A percentile compares a stretch with the other conserved stretches of the same genome.
Evolutionary conservation across 306 rosid genomes (phyloP).

Genomic region (Prinsepia uniflora): DNA sequence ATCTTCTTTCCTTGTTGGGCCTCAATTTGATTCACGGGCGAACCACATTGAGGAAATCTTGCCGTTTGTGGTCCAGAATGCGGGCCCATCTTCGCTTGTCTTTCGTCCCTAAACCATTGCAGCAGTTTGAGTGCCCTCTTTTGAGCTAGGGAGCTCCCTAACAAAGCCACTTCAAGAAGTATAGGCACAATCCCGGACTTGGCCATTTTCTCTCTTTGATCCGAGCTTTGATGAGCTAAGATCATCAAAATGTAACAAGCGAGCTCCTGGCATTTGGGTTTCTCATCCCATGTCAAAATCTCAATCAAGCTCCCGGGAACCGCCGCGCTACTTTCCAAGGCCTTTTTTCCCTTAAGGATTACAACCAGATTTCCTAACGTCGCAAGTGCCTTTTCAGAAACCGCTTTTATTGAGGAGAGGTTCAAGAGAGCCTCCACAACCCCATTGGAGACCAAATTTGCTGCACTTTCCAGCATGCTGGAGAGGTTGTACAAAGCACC

Average conservation of each 20-base stretch:
- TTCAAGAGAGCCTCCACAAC: conserved; percentile 53
- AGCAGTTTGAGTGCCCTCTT: conserved; percentile 78
- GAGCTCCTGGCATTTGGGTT: conserved; percentile 69
- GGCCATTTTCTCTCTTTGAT: conserved; percentile 72
- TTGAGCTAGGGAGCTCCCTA: conserved; percentile 81
- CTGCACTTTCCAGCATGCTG: conserved; percentile 60
- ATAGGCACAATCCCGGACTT: conserved; percentile 61
- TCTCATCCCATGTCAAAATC: conserved; percentile 84
- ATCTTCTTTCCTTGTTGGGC: conserved; percentile 63
- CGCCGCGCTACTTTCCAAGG: conserved; percentile 52
- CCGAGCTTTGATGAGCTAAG: conserved; percentile 80
- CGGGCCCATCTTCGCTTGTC: conserved; percentile 68
- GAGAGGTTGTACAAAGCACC: conserved; percentile 69
- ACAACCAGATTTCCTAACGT: conserved; percentile 77
- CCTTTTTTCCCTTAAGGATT: conserved; percentile 74
- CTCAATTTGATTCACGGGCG: conserved; percentile 49
- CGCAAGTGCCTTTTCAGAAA: conserved; percentile 74
- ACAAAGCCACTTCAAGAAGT: conserved; percentile 70
- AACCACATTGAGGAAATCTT: conserved; percentile 44
- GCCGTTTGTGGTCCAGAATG: conserved; percentile 94
- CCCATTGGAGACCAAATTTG: conserved; percentile 53
- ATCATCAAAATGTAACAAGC: conserved; percentile 84
- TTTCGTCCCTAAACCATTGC: conserved; percentile 86
- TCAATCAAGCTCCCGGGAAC: conserved; percentile 64
- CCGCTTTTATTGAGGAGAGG: conserved; percentile 34